Evolutionary conservation across 2,329 filamentous ascomycete genomes (phyloP).

Genomic region (Alternaria conjuncta): DNA sequence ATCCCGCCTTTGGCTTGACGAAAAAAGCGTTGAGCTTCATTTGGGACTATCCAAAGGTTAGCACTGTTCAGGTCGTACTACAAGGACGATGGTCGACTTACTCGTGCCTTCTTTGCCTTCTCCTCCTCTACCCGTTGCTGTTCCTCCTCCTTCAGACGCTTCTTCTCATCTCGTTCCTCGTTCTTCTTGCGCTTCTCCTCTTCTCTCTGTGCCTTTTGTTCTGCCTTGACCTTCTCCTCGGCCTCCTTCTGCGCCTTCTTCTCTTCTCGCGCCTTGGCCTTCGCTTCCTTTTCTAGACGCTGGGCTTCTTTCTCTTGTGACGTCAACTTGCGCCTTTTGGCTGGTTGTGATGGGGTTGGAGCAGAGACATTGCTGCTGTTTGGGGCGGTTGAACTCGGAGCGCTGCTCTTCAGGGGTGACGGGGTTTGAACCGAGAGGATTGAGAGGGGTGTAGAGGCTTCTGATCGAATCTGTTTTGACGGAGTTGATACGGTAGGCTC

Average conservation of each 20-base stretch:
- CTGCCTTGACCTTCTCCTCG: slow-evolving; percentile 44
- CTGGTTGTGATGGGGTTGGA: slow-evolving; percentile 33
- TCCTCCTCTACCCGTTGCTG: slow-evolving; percentile 54
- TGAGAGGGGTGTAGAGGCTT: slow-evolving; percentile 40
- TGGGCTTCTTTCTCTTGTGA: slow-evolving; percentile 51
- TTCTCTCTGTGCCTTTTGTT: slow-evolving; percentile 45
- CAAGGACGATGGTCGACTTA: slow-evolving; percentile 33
- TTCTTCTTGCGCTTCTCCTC: slow-evolving; percentile 46
- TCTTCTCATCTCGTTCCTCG: slow-evolving; percentile 49
- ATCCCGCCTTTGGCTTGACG: slow-evolving; percentile 48
- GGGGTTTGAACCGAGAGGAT: slow-evolving; percentile 42
- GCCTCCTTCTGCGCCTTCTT: slow-evolving; percentile 45
- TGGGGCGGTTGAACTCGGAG: slow-evolving; percentile 17
- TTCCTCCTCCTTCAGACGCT: slow-evolving; percentile 53
- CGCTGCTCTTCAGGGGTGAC: slow-evolving; percentile 31
- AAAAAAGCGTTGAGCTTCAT: slow-evolving; percentile 55
- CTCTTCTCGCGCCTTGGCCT: slow-evolving; percentile 45
- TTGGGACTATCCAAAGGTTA: slow-evolving; percentile 45
- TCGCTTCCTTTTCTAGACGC: slow-evolving; percentile 48
- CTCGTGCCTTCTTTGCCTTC: slow-evolving; percentile 48
- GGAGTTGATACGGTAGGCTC: slow-evolving; percentile 37
- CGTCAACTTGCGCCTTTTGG: slow-evolving; percentile 54
- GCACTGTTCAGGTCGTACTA: slow-evolving; percentile 6
- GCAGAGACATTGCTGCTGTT: slow-evolving; percentile 17
- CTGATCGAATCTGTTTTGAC: slow-evolving; percentile 31